Evolutionary conservation across 169 alveolate genomes (phyloP).

Genomic region (Plasmodium coatneyi): DNA sequence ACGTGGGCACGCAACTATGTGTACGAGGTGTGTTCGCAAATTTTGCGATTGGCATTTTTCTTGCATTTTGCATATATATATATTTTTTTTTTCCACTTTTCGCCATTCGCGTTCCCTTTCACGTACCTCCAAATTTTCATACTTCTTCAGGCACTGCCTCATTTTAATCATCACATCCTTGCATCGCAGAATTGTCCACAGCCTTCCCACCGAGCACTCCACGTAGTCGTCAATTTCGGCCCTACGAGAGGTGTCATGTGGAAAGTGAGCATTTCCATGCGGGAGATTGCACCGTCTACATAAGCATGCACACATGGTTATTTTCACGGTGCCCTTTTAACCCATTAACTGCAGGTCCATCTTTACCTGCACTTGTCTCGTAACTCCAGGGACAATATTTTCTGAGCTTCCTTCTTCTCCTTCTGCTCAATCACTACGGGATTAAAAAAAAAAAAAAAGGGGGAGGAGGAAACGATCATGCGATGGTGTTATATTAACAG

Average conservation of each 20-base stretch:
- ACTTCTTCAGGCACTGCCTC: conserved; percentile 62
- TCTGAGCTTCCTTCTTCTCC: conserved; percentile 72
- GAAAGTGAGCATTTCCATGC: background rate
- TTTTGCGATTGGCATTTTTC: background rate
- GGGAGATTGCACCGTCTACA: background rate
- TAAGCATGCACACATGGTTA: background rate
- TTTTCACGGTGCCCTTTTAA: background rate
- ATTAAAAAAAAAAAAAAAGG: background rate
- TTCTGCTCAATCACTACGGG: conserved; percentile 64
- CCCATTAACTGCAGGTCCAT: background rate
- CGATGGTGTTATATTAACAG: background rate
- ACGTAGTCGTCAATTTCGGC: conserved; percentile 74
- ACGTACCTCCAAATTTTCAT: conserved; percentile 67
- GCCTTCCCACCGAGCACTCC: conserved; percentile 66
- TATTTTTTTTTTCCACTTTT: background rate
- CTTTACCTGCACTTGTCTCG: conserved; percentile 73
- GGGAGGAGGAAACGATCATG: background rate
- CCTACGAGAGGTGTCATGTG: background rate
- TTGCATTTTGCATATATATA: background rate
- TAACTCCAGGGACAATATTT: conserved; percentile 64
- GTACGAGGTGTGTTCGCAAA: background rate
- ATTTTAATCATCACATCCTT: conserved; percentile 63
- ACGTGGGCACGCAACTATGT: background rate
- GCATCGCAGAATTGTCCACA: conserved; percentile 74
- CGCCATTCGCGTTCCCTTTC: background rate